phyloP scores from a whole-genome alignment of 2,329 filamentous ascomycete species.

The Trichothecium roseum region DNA sequence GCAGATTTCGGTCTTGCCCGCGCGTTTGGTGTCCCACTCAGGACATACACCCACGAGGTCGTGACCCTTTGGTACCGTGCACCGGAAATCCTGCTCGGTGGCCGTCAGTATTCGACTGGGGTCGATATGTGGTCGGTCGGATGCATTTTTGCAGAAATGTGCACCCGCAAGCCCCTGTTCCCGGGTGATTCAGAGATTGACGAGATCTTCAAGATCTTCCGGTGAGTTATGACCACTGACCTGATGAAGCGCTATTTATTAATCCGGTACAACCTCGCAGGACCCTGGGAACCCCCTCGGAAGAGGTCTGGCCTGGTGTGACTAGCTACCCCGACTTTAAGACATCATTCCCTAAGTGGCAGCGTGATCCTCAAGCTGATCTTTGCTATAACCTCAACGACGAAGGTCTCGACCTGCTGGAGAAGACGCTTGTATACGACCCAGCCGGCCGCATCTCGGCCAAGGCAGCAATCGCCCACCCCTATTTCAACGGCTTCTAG shows the following conservation, averaged over 20 bases:
- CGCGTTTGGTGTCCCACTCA: constrained; percentile 81
- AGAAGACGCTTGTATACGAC: constrained; percentile 73
- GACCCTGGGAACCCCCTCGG: constrained; percentile 72
- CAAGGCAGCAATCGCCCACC: constrained; percentile 75
- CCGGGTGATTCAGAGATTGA: constrained; percentile 68
- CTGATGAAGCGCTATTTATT: constrained; percentile 10
- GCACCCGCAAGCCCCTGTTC: constrained; percentile 84
- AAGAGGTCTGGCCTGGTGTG: constrained; percentile 78
- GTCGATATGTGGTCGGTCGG: constrained; percentile 96
- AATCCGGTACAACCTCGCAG: constrained; percentile 23
- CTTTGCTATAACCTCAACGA: constrained; percentile 68
- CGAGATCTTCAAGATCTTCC: constrained; percentile 50
- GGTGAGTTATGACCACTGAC: constrained; percentile 36
- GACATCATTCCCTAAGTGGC: constrained; percentile 84
- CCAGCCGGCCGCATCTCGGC: constrained; percentile 79
- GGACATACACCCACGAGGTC: constrained; percentile 92
- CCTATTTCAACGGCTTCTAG: constrained; percentile 55
- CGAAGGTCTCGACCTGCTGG: constrained; percentile 55
- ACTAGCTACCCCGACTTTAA: constrained; percentile 96
- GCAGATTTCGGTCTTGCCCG: constrained; percentile 84
- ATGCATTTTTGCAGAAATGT: constrained; percentile 96
- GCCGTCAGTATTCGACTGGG: constrained; percentile 84
- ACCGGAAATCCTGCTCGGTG: constrained; percentile 82
- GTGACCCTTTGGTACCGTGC: constrained; percentile 90
- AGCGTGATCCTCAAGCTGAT: constrained; percentile 52